Evolutionary conservation across 768 basidiomycete genomes (phyloP).

Genomic region (Cystofilobasidium bisporidii): DNA sequence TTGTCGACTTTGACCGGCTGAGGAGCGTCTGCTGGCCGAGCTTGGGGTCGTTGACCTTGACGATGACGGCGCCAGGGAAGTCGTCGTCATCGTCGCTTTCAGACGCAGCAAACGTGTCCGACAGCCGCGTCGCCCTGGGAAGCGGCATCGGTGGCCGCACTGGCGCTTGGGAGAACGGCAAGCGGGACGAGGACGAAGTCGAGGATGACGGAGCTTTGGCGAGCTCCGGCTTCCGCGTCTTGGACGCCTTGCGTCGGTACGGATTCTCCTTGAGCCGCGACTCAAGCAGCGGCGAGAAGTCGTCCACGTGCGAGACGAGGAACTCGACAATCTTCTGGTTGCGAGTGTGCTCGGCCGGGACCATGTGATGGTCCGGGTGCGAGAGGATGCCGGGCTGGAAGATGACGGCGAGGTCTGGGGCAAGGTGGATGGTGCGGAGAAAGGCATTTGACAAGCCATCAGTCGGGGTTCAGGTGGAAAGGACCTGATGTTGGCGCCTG

Average conservation of each 20-base stretch:
- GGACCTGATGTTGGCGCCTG: background rate
- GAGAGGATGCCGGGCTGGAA: conserved; percentile 92
- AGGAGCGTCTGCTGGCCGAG: conserved; percentile 5
- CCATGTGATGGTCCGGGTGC: conserved; percentile 76
- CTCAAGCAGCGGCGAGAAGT: conserved; percentile 55
- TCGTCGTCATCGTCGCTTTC: conserved; percentile 28
- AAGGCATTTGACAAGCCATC: background rate
- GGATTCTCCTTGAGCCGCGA: conserved; percentile 23
- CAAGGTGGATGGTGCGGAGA: background rate
- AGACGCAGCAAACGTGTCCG: conserved; percentile 25
- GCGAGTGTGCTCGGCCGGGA: conserved; percentile 71
- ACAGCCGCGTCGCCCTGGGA: conserved; percentile 11
- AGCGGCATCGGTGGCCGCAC: conserved; percentile 4
- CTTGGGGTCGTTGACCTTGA: conserved; percentile 13
- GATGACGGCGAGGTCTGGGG: conserved; percentile 82
- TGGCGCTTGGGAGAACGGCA: background rate
- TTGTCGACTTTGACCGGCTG: conserved; percentile 14
- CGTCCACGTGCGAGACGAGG: conserved; percentile 89
- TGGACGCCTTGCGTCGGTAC: conserved; percentile 14
- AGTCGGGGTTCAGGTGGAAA: background rate
- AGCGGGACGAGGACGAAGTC: background rate
- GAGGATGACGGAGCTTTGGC: background rate
- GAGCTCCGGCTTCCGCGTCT: background rate
- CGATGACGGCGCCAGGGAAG: conserved; percentile 23
- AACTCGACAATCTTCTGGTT: conserved; percentile 89